Conservation (phyloP, 2,329 filamentous ascomycete genomes). For the Pseudogymnoascus sp. region DNA sequence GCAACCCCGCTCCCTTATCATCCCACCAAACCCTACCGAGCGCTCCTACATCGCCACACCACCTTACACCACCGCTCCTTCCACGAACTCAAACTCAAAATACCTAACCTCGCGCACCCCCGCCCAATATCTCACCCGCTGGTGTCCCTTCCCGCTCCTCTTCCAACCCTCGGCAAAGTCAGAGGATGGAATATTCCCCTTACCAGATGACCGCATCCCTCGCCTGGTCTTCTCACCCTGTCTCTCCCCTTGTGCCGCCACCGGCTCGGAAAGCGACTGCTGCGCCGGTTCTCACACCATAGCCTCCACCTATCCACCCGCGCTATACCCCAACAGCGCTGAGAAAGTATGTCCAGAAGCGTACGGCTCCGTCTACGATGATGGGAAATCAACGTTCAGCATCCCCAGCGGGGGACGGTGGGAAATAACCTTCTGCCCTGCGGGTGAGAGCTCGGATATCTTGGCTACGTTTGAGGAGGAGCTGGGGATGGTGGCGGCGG, state of each 20-base stretch:
- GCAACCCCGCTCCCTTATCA: constrained; percentile 49
- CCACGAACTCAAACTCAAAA: constrained; percentile 56
- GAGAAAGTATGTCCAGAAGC: constrained; percentile 76
- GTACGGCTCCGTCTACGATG: constrained; percentile 66
- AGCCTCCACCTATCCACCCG: constrained; percentile 54
- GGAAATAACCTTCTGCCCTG: constrained; percentile 69
- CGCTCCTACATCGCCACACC: constrained; percentile 65
- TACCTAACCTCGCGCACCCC: constrained; percentile 54
- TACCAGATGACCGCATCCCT: constrained; percentile 65
- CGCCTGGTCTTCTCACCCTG: constrained; percentile 70
- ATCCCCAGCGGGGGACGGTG: constrained; percentile 63
- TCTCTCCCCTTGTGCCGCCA: constrained; percentile 65
- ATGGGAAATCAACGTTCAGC: constrained; percentile 51
- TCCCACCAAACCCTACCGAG: constrained; percentile 70
- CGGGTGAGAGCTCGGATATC: constrained; percentile 51
- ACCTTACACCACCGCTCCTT: constrained; percentile 41
- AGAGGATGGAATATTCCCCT: constrained; percentile 68
- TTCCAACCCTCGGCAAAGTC: constrained; percentile 58
- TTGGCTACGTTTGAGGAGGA: constrained; percentile 41
- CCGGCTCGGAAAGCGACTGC: constrained; percentile 59
- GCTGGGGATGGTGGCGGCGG: constrained; percentile 37
- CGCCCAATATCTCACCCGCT: constrained; percentile 44
- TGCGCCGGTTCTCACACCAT: constrained; percentile 62
- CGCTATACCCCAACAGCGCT: constrained; percentile 58
- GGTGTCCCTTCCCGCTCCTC: constrained; percentile 77